These are phyloP conservation scores for Rhexocercosporidium sp. DNA, from an alignment of 2,329 filamentous ascomycete genomes.

Conservation along the genomic window DNA sequence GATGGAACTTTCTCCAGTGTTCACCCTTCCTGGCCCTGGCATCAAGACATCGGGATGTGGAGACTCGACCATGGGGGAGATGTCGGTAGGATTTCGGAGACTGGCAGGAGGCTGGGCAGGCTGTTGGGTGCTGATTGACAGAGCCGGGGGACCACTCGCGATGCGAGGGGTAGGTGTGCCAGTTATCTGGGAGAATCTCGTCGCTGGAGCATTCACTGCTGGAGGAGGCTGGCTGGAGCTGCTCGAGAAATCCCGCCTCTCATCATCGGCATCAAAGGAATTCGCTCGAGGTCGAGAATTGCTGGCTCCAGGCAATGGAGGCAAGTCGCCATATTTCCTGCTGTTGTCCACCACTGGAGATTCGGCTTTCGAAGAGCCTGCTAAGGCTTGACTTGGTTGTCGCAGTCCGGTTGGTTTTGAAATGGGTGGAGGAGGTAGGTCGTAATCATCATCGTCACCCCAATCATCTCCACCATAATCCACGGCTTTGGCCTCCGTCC, in stretches of 20 bases:
- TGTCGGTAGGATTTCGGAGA: conserved; percentile 30
- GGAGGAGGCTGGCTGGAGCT: conserved; percentile 30
- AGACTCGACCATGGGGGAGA: conserved; percentile 29
- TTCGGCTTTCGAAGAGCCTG: conserved; percentile 22
- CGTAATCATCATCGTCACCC: conserved; percentile 74
- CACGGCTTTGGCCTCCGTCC: conserved; percentile 86
- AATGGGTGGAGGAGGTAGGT: conserved; percentile 50
- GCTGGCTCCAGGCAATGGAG: conserved; percentile 32
- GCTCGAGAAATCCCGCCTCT: conserved; percentile 54
- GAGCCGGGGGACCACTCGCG: conserved; percentile 33
- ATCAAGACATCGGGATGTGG: conserved; percentile 25
- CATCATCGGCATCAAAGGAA: conserved; percentile 61
- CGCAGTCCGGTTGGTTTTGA: conserved; percentile 49
- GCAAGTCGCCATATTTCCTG: conserved; percentile 42
- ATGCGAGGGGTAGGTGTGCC: conserved; percentile 31
- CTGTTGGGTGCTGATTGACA: conserved; percentile 36
- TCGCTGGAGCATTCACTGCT: conserved; percentile 32
- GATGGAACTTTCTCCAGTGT: conserved; percentile 26
- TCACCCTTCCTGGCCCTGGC: conserved; percentile 19
- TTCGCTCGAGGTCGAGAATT: conserved; percentile 42
- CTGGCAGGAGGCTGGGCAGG: conserved; percentile 24
- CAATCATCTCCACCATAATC: conserved; percentile 94
- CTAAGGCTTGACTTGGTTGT: conserved; percentile 46
- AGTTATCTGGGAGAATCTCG: conserved; percentile 40
- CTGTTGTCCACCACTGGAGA: conserved; percentile 26